Base-by-base conservation (phyloP, 768 basidiomycete species). In the Rhodotorula graminis region DNA sequence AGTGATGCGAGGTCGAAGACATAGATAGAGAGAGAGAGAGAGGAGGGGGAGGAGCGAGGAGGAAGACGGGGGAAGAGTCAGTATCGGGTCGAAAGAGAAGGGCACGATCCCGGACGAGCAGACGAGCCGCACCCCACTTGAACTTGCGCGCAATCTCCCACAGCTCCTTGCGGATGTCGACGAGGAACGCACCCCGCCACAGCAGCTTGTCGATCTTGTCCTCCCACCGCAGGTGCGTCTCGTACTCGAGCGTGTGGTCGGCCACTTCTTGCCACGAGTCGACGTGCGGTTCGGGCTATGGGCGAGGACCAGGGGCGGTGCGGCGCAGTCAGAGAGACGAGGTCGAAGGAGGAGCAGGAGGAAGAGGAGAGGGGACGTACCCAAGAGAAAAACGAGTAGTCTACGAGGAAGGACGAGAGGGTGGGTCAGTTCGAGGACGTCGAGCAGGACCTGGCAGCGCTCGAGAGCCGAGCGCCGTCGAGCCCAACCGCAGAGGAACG, bases 131-230 rank as follows among this genome's bases (percentile, higher is more conserved):
- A 68, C 72, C 69, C 73, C 73, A 74, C 27, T 29, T 49, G 63
- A 37, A 63, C 55, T 52, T n/a, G n/a, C 31, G 62, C 29, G 59
- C 65, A 25, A 71, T 47, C 56, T 64, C 65, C n/a, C 46, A 57
- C 29, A 76, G 37, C 61, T 76, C 68, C 63, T 72, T 71, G n/a
- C 76, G 40, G 14, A 71, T 55, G 31, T 74, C 70, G n/a, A 67
- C 70, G 63, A 76, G 62, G 55, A 70, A 61, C 14, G 67, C 69
- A 2, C 76, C 76, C 0, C 69, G 50, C 72, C 72, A 76, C 40
- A 76, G 69, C n/a, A 76, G 60, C 47, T 74, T 49, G 29, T 67
- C 27, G 21, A 74, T 31, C 67, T 76, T 76, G 61, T 74, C 57
- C 50, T 69, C 65, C 74, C 74, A 75, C n/a, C 27, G 21, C 21